These are phyloP conservation scores for Leptographium flavum DNA, from an alignment of 2,329 filamentous ascomycete species.

Conservation along the genomic window DNA sequence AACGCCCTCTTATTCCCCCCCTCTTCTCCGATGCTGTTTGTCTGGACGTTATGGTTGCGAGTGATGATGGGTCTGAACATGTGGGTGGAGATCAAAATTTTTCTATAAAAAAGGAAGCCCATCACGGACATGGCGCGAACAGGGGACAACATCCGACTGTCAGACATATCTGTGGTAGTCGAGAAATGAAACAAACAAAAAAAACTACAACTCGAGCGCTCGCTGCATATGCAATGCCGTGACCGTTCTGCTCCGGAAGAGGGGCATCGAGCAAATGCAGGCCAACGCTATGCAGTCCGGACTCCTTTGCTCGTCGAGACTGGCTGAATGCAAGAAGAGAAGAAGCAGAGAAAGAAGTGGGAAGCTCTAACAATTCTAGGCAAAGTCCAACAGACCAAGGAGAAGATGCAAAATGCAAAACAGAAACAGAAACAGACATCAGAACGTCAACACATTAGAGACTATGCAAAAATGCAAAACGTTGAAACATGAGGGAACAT, in stretches of 20 bases:
- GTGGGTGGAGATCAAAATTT: neutral
- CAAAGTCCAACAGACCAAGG: too few relatives aligned
- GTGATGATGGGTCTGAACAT: constrained; percentile 1
- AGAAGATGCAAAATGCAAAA: too few relatives aligned
- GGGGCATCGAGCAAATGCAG: too few relatives aligned
- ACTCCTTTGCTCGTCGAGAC: too few relatives aligned
- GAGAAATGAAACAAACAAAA: constrained; percentile 1
- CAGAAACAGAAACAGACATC: too few relatives aligned
- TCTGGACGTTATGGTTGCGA: constrained; percentile 1
- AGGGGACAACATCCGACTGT: neutral
- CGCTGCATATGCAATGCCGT: neutral
- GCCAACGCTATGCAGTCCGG: neutral
- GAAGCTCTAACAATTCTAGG: too few relatives aligned
- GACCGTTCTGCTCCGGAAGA: neutral
- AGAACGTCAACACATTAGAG: too few relatives aligned
- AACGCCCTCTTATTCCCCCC: constrained; percentile 20
- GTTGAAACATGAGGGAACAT: too few relatives aligned
- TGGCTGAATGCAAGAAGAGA: neutral
- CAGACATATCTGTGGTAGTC: neutral
- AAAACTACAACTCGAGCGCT: neutral
- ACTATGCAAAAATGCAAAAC: too few relatives aligned
- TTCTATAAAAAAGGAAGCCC: neutral
- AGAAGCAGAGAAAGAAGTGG: neutral
- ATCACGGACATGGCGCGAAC: constrained; percentile 4
- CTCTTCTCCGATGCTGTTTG: constrained; percentile 1